phyloP scores from a whole-genome alignment of 2,329 filamentous ascomycete species.

The Dryadomyces quercus-mongolicae region DNA sequence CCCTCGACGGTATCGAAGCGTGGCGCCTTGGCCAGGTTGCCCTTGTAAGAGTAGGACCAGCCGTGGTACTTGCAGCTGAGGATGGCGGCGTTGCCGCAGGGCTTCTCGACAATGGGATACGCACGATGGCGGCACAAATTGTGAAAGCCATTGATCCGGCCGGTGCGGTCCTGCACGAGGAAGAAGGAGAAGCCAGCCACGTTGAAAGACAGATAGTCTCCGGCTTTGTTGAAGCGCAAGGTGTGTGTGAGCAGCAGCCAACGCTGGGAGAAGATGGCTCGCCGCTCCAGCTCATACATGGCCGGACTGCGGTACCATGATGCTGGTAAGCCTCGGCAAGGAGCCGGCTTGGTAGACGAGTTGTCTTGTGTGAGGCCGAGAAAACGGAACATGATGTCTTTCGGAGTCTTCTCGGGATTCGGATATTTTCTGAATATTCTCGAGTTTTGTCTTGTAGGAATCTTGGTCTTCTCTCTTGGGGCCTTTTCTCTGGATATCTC shows the following conservation, averaged over 20 bases:
- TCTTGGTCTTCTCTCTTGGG: too few relatives aligned
- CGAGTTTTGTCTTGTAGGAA: background rate
- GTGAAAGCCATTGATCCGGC: conserved; percentile 26
- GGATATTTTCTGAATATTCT: background rate
- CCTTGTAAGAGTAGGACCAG: conserved; percentile 30
- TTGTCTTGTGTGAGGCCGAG: background rate
- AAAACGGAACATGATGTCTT: conserved; percentile 4
- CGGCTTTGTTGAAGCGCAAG: conserved; percentile 20
- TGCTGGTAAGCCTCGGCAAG: conserved; percentile 19
- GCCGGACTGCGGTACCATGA: conserved; percentile 30
- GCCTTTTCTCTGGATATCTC: too few relatives aligned
- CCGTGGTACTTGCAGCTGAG: conserved; percentile 32
- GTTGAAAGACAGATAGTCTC: conserved; percentile 22
- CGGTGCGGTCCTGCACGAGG: conserved; percentile 21
- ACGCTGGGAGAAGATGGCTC: conserved; percentile 28
- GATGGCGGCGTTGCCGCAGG: conserved; percentile 21
- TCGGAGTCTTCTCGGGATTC: background rate
- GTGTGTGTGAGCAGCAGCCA: conserved; percentile 26
- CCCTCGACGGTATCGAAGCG: conserved; percentile 24
- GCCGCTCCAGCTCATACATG: conserved; percentile 31
- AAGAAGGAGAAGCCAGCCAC: conserved; percentile 26
- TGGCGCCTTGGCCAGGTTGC: conserved; percentile 29
- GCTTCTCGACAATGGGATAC: conserved; percentile 23
- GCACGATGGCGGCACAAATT: conserved; percentile 32
- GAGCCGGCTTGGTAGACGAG: background rate